Conservation (phyloP, 768 basidiomycete genomes). For the Terana coerulea region DNA sequence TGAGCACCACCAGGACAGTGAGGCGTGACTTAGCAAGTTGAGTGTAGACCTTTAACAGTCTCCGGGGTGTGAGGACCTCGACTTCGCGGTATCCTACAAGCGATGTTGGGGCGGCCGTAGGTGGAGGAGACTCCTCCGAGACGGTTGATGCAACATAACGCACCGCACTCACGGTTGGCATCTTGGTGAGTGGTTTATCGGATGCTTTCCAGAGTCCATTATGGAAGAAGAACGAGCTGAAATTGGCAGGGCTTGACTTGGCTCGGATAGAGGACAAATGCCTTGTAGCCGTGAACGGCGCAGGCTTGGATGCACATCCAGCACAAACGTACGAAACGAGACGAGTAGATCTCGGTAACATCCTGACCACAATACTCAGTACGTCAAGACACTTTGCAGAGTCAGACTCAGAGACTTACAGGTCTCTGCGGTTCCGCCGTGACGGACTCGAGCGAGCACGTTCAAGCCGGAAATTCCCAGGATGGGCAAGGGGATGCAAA, state of each 20-base stretch:
- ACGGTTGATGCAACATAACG: constrained; percentile 8
- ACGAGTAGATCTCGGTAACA: not conserved
- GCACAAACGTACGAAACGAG: not conserved
- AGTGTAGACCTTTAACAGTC: constrained; percentile 63
- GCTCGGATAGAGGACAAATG: constrained; percentile 15
- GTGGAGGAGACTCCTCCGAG: constrained; percentile 16
- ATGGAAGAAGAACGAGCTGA: constrained; percentile 62
- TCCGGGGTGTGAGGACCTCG: constrained; percentile 41
- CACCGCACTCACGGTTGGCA: constrained; percentile 16
- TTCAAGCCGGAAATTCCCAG: too few species aligned
- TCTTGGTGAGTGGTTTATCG: not conserved
- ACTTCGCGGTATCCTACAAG: constrained; percentile 19
- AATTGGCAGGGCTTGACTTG: constrained; percentile 18
- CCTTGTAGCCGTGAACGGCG: not conserved
- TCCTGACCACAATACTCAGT: too few species aligned
- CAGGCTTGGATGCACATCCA: not conserved
- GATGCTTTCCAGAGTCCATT: constrained; percentile 48
- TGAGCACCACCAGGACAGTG: constrained; percentile 79
- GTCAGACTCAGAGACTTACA: too few species aligned
- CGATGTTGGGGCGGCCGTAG: constrained; percentile 6
- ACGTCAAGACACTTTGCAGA: too few species aligned
- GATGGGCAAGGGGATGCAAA: too few species aligned
- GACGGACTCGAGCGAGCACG: too few species aligned
- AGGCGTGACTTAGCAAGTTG: constrained; percentile 86
- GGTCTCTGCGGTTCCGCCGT: too few species aligned